Evolutionary conservation across 352 stramenopile genomes (phyloP), one percentile per base, ranked within the genome.

Genomic region (Pythium volutum): DNA sequence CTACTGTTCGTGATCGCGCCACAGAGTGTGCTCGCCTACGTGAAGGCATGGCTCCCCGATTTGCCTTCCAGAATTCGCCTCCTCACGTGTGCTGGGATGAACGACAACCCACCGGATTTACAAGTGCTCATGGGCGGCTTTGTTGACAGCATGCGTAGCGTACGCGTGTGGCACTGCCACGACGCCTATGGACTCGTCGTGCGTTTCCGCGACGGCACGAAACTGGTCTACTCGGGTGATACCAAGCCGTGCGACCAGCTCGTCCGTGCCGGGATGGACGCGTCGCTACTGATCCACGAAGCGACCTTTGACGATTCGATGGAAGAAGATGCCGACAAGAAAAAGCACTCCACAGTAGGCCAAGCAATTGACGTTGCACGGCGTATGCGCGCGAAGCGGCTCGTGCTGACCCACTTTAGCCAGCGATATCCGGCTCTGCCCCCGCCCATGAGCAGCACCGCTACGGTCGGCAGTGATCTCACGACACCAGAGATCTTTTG

Each of bases 291-390:
- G 15, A 96, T 99, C 64, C 97, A 99, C 62, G 96, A 99, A 77
- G 96, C 97, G 38, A 99, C 97, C 2, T 99, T 99, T 67, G 96
- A 98, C 33, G 90, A 98, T 79, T 84, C 84, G 49, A 97, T 98
- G 89, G 75, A 92, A 61, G 77, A 96, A 10, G 93, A 99, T 58
- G 97, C 97, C 0, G 60, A 82, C 11, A 74, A 86, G 49, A 98
- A 98, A 75, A 84, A 87, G 31, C 97, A 99, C 78, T 97, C 77
- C 41, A 99, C 97, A 0, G 87, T 98, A 15, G 74, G 82, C 8
- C 89, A 99, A 62, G 96, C 96, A 1, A 67, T 98, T 12, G 62
- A 77, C 14, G 79, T 98, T 34, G 93, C 81, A 5, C 60, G 72
- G 23, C 53, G 69, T 39, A 76, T 85, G 81, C 61, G 95, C 79